phyloP scores from a whole-genome alignment of 331 rosid species.

The Acacia concinna region DNA sequence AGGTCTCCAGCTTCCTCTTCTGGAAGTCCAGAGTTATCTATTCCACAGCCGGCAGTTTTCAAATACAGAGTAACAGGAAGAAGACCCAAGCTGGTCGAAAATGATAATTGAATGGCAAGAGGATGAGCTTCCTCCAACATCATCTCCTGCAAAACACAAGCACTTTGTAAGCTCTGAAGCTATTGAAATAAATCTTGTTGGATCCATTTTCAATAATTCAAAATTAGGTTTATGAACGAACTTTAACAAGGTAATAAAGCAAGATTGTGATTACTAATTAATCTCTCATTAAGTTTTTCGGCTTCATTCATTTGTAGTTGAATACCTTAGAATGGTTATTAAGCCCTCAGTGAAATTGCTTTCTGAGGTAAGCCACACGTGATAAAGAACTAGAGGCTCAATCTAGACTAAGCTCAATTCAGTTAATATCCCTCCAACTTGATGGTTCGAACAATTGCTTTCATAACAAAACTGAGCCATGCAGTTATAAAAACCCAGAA shows the following conservation, averaged over 20 bases:
- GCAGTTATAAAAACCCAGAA: conserved; percentile 20
- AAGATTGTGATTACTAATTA: neutral
- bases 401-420: neutral
- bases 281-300: conserved; percentile 8
- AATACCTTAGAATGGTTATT: conserved; percentile 5
- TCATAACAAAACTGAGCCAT: conserved; percentile 25
- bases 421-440: conserved; percentile 12
- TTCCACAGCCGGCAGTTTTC: conserved; percentile 85
- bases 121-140: conserved; percentile 87
- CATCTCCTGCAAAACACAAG: conserved; percentile 56
- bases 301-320: neutral
- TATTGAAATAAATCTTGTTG: neutral
- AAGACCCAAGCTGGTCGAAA: conserved; percentile 86
- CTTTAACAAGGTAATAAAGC: conserved; percentile 5
- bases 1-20: conserved; percentile 77
- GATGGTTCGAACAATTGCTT: conserved; percentile 15
- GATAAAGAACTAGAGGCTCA: conserved; percentile 15
- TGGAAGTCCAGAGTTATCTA: conserved; percentile 71
- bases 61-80: conserved; percentile 81
- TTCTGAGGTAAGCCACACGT: conserved; percentile 13
- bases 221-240: neutral
- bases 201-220: conserved; percentile 14
- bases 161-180: conserved; percentile 10
- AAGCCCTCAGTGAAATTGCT: conserved; percentile 9
- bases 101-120: conserved; percentile 75